Evolutionary conservation across 441 rosid species (phyloP).

Genomic region (Syzygium syzygioides): DNA sequence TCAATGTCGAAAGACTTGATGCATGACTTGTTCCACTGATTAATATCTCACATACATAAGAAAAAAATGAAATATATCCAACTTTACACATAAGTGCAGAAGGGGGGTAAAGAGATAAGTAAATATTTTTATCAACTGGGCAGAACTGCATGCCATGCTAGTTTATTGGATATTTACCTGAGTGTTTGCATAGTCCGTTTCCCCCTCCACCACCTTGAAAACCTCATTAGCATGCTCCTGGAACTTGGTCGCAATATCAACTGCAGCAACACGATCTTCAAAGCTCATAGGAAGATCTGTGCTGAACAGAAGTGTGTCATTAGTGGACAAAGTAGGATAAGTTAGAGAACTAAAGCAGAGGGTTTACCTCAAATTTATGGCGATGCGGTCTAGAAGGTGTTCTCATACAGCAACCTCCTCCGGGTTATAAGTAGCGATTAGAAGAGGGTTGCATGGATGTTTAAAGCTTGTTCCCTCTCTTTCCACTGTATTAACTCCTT

Average conservation of each 20-base stretch:
- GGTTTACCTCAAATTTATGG: conserved; percentile 84
- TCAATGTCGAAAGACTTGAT: not conserved
- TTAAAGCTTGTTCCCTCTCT: conserved; percentile 96
- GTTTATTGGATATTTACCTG: conserved; percentile 42
- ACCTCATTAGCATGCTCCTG: conserved; percentile 73
- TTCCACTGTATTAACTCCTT: conserved; percentile 92
- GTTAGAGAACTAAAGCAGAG: conserved; percentile 7
- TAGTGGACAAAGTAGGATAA: conserved; percentile 19
- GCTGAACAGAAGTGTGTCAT: conserved; percentile 55
- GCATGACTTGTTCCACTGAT: not conserved
- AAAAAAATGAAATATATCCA: not conserved
- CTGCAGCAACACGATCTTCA: conserved; percentile 98
- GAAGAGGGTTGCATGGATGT: conserved; percentile 93
- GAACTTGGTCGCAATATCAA: conserved; percentile 89
- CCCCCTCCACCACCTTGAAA: conserved; percentile 75
- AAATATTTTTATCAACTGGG: not conserved
- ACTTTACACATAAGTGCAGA: not conserved
- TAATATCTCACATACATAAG: not conserved
- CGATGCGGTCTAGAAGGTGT: conserved; percentile 89
- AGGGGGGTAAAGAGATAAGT: not conserved
- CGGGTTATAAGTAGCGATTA: conserved; percentile 94
- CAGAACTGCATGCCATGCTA: not conserved
- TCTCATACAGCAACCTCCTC: conserved; percentile 98
- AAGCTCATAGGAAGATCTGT: conserved; percentile 95
- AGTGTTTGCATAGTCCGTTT: conserved; percentile 86